Base-by-base conservation (phyloP, 306 rosid genomes). In the Cicer arietinum region DNA sequence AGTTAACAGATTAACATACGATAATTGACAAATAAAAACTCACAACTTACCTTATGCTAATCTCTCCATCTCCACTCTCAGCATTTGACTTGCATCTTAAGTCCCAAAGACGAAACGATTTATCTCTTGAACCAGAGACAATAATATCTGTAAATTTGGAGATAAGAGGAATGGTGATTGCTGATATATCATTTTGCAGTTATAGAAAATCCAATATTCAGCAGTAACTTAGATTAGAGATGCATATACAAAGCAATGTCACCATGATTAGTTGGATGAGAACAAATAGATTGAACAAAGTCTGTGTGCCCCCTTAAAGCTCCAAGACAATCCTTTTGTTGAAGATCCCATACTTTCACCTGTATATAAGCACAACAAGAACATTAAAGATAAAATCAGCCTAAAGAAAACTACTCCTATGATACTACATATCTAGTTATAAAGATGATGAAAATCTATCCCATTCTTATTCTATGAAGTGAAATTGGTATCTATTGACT, bases 61-160 rank as follows among this genome's bases (percentile, higher is more conserved):
- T 53, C 52, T 90, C 97, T 61, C 79, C 88, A 0, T 18, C 69
- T 54, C 76, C 77, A 67, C 65, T 69, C 80, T 62, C 83, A 10
- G 84, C 74, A 50, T 69, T 75, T 20, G 89, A 67, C 44, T 74
- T 83, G 76, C 97, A 85, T 82, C 99, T 92, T 78, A 95, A 80
- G 74, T 95, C 99, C 99, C 99, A 95, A 12, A 89, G 86, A 64
- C 95, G 87, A 61, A 95, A 95, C 44, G 95, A 90, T 7, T 98
- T 98, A 85, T 95, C 99, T 86, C 99, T 89, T 47, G 99, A 95
- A 75, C 99, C 96, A 48, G 99, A 95, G 77, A 89, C 93, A 43
- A 95, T 40, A 73, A 90, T 75, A 59, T 92, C 99, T 95, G 77
- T 3, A 43, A 62, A 57, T 71, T 75, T 41, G 45, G n/a, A 78